Evolutionary conservation across 176 grass and related monocot genomes (phyloP).

Genomic region (Pontederia paniculata): DNA sequence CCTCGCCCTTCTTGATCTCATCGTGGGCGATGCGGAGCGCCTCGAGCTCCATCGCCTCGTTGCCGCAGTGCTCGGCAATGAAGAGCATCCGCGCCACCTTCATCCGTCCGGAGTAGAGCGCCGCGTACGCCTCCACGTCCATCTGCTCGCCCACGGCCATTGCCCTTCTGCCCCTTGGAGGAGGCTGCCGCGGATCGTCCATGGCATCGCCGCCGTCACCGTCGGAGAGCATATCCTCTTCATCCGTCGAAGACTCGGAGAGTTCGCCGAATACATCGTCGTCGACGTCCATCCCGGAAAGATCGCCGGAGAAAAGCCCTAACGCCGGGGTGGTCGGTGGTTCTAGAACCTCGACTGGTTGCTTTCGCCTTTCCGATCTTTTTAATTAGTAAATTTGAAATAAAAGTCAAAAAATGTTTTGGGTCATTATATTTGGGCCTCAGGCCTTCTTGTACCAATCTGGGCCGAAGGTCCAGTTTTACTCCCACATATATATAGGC

Average conservation of each 20-base stretch:
- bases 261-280: conserved; percentile 41
- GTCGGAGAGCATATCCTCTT: conserved; percentile 34
- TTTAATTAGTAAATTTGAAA: no score
- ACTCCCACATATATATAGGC: no score
- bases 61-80: conserved; percentile 49
- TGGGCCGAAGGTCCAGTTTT: no score
- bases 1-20: conserved; percentile 55
- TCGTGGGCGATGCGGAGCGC: conserved; percentile 81
- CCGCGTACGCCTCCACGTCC: conserved; percentile 82
- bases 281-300: conserved; percentile 46
- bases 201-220: conserved; percentile 22
- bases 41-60: conserved; percentile 52
- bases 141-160: conserved; percentile 45
- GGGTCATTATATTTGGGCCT: no score
- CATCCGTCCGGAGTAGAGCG: conserved; percentile 57
- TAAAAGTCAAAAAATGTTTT: no score
- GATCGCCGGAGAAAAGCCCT: no score
- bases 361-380: no score
- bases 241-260: conserved; percentile 18
- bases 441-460: no score
- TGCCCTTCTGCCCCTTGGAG: conserved; percentile 11
- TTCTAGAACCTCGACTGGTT: no score
- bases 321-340: no score
- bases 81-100: conserved; percentile 55
- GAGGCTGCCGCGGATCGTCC: conserved; percentile 7